Evolutionary conservation across 192 early-diverging fungal genomes (phyloP), one percentile per base, ranked within the genome.

Genomic region (Linnemannia exigua): DNA sequence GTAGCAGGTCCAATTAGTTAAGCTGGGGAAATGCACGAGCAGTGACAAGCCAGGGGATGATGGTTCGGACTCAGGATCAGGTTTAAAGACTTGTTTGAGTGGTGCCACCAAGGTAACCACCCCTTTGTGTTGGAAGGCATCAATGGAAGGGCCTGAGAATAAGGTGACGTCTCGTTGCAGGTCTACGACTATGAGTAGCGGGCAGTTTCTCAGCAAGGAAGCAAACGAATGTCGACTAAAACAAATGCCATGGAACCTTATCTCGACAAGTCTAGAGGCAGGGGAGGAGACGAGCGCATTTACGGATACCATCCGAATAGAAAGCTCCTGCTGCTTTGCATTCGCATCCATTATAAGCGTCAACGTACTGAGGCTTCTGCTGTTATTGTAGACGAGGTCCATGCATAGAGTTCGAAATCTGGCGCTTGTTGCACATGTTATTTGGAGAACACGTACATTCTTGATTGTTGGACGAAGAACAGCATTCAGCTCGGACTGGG

Each of bases 341-440:
- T 47, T 28, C 22, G 5, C 20, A 14, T 61, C 17, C 38, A 77
- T 77, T 67, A 0, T n/a, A 1, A 77, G 4, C 37, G 19, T 77
- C 75, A 77, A 37, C 46, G 20, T 37, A 33, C 20, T 36, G 67
- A 77, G 75, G 33, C 67, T 77, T 67, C 33, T 48, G 67, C 35
- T 77, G 48, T 52, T 77, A 17, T 50, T 77, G 63, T 48, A 25
- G 67, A 77, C 51, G 66, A 77, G 44, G 51, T 77, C 75, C 75
- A 69, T 69, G 47, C 75, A 69, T 0, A 69, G 63, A 12, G 46
- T 36, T 28, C 47, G 63, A 37, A 68, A 77, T 38, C 75, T 22
- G 67, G 67, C 66, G 19, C 1, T 69, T 19, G 7, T 33, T 25
- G 63, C 2, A 36, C 75, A 77, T 7, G 38, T 51, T 46, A 77